Evolutionary conservation across 2,329 filamentous ascomycete genomes (phyloP), one percentile per base, ranked within the genome.

Genomic region (Colletotrichum karsti): DNA sequence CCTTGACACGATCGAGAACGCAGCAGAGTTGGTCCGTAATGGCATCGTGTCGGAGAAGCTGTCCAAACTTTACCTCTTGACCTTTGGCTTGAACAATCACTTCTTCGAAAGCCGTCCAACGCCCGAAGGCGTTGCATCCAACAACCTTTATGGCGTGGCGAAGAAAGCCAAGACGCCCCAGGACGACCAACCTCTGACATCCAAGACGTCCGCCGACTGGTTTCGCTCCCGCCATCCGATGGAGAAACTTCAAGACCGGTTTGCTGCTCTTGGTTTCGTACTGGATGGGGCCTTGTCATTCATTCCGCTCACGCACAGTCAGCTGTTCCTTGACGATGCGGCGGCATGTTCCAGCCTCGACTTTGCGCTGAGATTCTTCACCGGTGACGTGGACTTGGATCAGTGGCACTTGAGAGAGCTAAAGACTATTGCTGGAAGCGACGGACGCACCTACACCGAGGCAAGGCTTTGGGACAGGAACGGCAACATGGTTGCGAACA

Each of bases 271-370:
- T 2, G 76, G 79, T 0, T 87, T 85, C 28, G 60, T 81, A 2
- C 79, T 85, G 75, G 85, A 87, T 33, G 80, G 77, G 0, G 82
- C 75, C 0, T 70, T 86, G 4, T 74, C 82, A 0, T 85, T 86
- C 39, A 35, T 81, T 1, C 83, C 84, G 0, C 69, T 87, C 55
- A 75, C 74, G 1, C 83, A 84, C 57, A 78, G 74, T 56, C 77
- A 82, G 9, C 71, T 79, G 74, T 83, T 78, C 71, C 76, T 86
- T 39, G 78, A 82, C 2, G 83, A 87, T 39, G 77, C 77, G 0
- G 78, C 70, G 7, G 82, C 84, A 2, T 84, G 80, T 57, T 82
- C 80, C 2, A 82, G 78, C 9, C 71, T 87, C n/a, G 85, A 87
- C 69, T 87, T 87, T 72, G 80, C 85, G 4, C 63, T 87, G 63